Evolutionary conservation across 306 rosid genomes (phyloP).

Genomic region (Glycine soja): DNA sequence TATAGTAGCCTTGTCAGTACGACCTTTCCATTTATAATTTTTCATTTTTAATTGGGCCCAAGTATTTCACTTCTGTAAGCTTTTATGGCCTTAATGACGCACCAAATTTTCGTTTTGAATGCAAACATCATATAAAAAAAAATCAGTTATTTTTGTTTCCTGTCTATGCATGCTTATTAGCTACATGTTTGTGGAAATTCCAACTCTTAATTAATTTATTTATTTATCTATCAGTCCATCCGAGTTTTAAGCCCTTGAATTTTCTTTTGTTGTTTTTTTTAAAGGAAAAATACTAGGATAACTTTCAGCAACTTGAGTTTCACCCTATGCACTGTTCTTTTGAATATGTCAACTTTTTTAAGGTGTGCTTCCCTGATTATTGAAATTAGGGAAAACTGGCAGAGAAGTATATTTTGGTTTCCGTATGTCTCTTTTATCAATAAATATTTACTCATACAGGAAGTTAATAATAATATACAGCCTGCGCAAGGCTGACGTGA

Average conservation of each 20-base stretch:
- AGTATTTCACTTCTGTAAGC: background rate
- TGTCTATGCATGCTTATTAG: background rate
- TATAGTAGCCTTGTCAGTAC: constrained; percentile 7
- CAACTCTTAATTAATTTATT: constrained; percentile 5
- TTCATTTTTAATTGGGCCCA: background rate
- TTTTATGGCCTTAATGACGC: background rate
- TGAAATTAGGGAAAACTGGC: constrained; percentile 5
- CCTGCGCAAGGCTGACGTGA: constrained; percentile 1
- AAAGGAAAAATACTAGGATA: background rate
- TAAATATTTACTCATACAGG: background rate
- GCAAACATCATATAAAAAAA: background rate
- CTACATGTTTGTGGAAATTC: constrained; percentile 19
- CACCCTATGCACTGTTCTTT: background rate
- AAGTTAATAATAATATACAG: background rate
- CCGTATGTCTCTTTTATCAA: background rate
- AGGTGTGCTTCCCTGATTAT: background rate
- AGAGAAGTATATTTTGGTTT: background rate
- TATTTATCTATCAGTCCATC: background rate
- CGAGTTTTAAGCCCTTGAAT: background rate
- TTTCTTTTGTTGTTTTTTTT: background rate
- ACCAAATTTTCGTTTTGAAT: background rate
- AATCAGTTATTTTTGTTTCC: background rate
- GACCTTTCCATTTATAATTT: background rate
- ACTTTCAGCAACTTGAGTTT: constrained; percentile 12
- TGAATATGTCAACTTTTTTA: constrained; percentile 14